Base-by-base conservation (phyloP, 176 grass and related monocot genomes). In the Pontederia paniculata region DNA sequence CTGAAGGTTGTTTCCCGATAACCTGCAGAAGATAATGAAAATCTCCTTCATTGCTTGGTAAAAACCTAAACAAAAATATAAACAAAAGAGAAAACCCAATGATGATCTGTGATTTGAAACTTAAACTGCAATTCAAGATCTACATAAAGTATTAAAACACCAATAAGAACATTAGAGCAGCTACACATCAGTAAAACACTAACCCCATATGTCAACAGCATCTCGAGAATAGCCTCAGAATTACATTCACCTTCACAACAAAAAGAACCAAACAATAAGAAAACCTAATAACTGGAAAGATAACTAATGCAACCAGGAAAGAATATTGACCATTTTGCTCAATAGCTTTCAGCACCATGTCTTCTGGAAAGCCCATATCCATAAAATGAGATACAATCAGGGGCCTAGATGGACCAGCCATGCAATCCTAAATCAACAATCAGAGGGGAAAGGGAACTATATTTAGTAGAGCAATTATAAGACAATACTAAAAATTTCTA, bases 201-300 rank as follows among this genome's bases (percentile, higher is more conserved):
- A 48, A 89, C 90, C 66, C 73, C 17, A 62, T 89, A 81, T 19
- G 82, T 96, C 20, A 96, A 81, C n/a, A 96, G 73, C 59, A 79
- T 71, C 42, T 96, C 74, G 10, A 96, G 14, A 54, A 96, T 73
- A 56, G 85, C 70, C 23, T 89, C 86, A 12, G 79, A 50, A 68
- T 88, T 74, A 53, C 45, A 45, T 44, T 89, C 68, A 21, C 81
- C 85, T 95, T 69, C 63, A 74, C 14, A 48, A 15, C 21, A 14
- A 42, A 59, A 10, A 63, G 17, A 22, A 19, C 56, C 31, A 2
- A 8, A 9, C 14, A 41, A 17, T 59, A 15, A 43, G 23, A 43
- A 13, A 17, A 59, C 31, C 31, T 9, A 42, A 10, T 16, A 59
- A 57, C 10, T 41, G 11, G 3, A 21, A 5, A 16, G 12, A 13